Evolutionary conservation across 1,284 basidiomycete species (phyloP).

Genomic region (Sanghuangporus weigelae): DNA sequence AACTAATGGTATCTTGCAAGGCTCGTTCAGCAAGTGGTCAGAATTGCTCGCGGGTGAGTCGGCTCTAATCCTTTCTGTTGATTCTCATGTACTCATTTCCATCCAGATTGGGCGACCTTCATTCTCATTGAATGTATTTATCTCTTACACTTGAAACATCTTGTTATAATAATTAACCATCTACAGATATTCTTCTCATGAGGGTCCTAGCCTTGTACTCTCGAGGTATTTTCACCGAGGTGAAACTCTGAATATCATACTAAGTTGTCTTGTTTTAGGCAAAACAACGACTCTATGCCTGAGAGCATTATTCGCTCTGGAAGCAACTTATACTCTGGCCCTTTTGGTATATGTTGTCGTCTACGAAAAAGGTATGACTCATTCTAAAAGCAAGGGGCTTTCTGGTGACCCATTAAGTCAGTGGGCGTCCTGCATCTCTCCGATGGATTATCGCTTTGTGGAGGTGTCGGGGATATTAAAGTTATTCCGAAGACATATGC

Average conservation of each 20-base stretch:
- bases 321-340: not conserved
- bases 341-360: not conserved
- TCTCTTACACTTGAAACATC: not conserved
- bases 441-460: not conserved
- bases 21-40: not conserved
- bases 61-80: not conserved
- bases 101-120: not conserved
- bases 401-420: not conserved
- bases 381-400: not conserved
- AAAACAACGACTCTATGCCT: not conserved
- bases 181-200: slow-evolving; percentile 8
- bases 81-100: not conserved
- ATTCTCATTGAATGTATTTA: not conserved
- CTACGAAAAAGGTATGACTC: not conserved
- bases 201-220: slow-evolving; percentile 10
- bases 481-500: not conserved
- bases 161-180: not conserved
- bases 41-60: not conserved
- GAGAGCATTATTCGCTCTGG: not conserved
- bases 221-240: not conserved
- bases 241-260: not conserved
- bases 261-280: not conserved
- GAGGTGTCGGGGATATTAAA: not conserved
- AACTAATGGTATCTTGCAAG: not conserved
- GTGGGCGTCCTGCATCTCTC: not conserved